Conservation (phyloP, 441 rosid species). For the Bocquillonia castaneifolia region DNA sequence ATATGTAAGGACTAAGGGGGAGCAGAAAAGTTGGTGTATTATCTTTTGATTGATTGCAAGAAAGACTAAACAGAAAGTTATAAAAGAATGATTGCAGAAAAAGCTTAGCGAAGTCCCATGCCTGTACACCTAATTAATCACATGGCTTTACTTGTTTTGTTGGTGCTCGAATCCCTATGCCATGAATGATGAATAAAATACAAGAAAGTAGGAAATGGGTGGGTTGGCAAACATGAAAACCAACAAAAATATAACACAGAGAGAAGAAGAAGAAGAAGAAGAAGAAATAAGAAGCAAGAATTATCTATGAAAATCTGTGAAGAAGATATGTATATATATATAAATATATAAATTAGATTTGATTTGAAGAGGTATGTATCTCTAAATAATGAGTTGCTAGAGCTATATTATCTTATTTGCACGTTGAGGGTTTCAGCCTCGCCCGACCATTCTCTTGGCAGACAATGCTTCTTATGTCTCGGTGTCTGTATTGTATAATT, state of each 20-base stretch:
- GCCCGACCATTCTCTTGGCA: background rate
- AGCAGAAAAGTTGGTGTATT: slow-evolving; percentile 18
- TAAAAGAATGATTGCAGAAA: background rate
- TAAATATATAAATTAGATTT: too few species aligned
- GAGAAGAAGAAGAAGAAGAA: background rate
- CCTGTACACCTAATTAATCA: slow-evolving; percentile 31
- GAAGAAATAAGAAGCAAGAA: too few species aligned
- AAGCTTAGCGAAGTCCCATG: slow-evolving; percentile 31
- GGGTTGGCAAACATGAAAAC: slow-evolving; percentile 24
- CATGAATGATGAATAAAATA: background rate
- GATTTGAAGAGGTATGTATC: background rate
- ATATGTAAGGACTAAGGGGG: slow-evolving; percentile 21
- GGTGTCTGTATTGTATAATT: too few species aligned
- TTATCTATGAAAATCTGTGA: too few species aligned
- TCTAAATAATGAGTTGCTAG: background rate
- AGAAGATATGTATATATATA: too few species aligned
- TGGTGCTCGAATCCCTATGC: slow-evolving; percentile 26
- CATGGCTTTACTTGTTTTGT: slow-evolving; percentile 28
- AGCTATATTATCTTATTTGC: slow-evolving; percentile 4
- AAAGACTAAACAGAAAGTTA: background rate
- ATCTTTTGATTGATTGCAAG: slow-evolving; percentile 23
- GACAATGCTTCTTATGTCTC: slow-evolving; percentile 23
- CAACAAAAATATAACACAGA: slow-evolving; percentile 5
- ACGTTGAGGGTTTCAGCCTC: slow-evolving; percentile 26
- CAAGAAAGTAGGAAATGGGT: slow-evolving; percentile 23